Conservation (phyloP, 345 rosid species). For the Jatropha curcas region DNA sequence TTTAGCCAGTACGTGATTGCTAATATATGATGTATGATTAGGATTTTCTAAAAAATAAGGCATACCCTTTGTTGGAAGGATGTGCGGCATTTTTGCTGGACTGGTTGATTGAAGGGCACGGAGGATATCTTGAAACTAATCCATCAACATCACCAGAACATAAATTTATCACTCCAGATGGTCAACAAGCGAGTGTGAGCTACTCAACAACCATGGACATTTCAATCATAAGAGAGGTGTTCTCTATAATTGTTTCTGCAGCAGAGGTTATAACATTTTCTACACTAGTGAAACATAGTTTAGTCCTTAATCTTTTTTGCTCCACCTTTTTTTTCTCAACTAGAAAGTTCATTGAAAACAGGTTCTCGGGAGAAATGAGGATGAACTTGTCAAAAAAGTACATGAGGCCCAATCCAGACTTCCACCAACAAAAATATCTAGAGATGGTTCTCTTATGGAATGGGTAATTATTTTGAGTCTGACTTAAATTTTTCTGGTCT, state of each 20-base stretch:
- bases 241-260: constrained; percentile 64
- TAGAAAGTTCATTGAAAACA: constrained; percentile 21
- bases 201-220: constrained; percentile 96
- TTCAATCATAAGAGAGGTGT: constrained; percentile 76
- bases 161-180: constrained; percentile 73
- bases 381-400: constrained; percentile 58
- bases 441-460: constrained; percentile 96
- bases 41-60: constrained; percentile 79
- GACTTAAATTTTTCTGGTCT: constrained; percentile 4
- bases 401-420: constrained; percentile 61
- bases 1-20: not conserved
- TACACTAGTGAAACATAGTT: not conserved
- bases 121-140: constrained; percentile 77
- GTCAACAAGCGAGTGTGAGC: constrained; percentile 82
- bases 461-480: constrained; percentile 63
- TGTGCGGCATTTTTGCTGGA: constrained; percentile 73
- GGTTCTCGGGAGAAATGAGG: constrained; percentile 59
- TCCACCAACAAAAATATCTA: constrained; percentile 60
- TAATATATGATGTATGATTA: constrained; percentile 24
- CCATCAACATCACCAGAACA: constrained; percentile 99
- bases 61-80: constrained; percentile 85
- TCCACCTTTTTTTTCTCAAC: not conserved
- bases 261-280: constrained; percentile 59
- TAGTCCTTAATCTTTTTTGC: not conserved
- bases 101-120: constrained; percentile 84